Percentiles rank a stretch among this genome's conserved stretches.
These are phyloP conservation scores for Tulasnella sp. DNA, from an alignment of 768 basidiomycete genomes.

Conservation along the genomic window DNA sequence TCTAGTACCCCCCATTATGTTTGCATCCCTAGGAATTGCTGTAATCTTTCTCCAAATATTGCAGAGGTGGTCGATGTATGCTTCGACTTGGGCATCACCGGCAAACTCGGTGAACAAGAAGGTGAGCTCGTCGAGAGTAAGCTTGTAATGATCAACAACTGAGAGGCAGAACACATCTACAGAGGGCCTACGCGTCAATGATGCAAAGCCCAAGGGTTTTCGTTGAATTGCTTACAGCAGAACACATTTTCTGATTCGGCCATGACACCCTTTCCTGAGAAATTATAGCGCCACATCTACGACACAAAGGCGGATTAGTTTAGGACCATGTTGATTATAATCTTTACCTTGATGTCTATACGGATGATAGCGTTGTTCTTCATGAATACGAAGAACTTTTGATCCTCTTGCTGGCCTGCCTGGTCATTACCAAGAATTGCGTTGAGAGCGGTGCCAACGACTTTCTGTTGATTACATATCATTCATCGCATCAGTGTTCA, in stretches of 20 bases:
- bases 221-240: background rate
- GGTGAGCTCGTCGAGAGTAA: slow-evolving; percentile 8
- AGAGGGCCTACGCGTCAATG: background rate
- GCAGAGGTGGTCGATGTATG: background rate
- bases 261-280: background rate
- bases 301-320: background rate
- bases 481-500: background rate
- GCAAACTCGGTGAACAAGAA: slow-evolving; percentile 12
- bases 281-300: slow-evolving; percentile 13
- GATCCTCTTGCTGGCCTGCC: slow-evolving; percentile 12
- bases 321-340: background rate
- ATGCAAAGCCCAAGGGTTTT: background rate
- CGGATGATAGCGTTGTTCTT: slow-evolving; percentile 14
- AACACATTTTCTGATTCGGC: slow-evolving; percentile 8
- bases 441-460: background rate
- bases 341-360: slow-evolving; percentile 9
- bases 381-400: slow-evolving; percentile 15
- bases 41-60: slow-evolving; percentile 1
- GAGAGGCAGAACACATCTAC: slow-evolving; percentile 12
- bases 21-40: no score
- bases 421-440: slow-evolving; percentile 6
- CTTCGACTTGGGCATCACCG: background rate
- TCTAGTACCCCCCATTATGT: no score
- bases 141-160: slow-evolving; percentile 9
- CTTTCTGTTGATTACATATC: background rate